phyloP scores from a whole-genome alignment of 2,329 filamentous ascomycete species.

The Epichloe scottii region DNA sequence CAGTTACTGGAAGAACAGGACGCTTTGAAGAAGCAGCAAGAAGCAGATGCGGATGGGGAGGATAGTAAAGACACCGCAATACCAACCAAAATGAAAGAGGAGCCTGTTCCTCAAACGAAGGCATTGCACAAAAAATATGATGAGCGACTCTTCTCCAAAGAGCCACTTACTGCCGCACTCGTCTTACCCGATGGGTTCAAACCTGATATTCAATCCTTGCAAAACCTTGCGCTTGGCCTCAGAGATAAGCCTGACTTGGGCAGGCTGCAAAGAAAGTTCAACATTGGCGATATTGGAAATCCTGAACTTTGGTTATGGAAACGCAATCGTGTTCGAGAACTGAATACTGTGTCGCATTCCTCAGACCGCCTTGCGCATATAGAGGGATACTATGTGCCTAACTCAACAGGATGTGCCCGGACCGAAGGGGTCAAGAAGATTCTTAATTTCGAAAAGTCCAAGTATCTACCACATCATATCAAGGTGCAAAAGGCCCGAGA shows the following conservation, averaged over 20 bases:
- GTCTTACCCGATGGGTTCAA: conserved; percentile 30
- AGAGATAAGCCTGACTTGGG: conserved; percentile 36
- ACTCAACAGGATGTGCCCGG: conserved; percentile 70
- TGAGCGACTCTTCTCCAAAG: conserved; percentile 37
- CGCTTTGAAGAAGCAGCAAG: conserved; percentile 43
- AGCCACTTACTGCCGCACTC: conserved; percentile 32
- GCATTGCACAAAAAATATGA: conserved; percentile 37
- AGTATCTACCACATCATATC: conserved; percentile 94
- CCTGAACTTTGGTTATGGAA: conserved; percentile 46
- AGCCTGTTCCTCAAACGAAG: conserved; percentile 15
- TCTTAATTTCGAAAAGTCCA: conserved; percentile 91
- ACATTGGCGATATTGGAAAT: conserved; percentile 31
- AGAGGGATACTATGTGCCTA: conserved; percentile 69
- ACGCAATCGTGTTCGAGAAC: conserved; percentile 40
- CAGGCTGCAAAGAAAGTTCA: conserved; percentile 37
- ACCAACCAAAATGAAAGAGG: conserved; percentile 17
- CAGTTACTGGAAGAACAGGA: conserved; percentile 58
- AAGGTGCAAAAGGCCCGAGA: conserved; percentile 87
- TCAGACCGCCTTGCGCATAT: conserved; percentile 30
- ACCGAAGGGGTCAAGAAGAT: conserved; percentile 95
- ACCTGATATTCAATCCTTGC: conserved; percentile 33
- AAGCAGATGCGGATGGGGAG: conserved; percentile 26
- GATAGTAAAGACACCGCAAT: conserved; percentile 30
- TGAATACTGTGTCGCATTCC: conserved; percentile 30
- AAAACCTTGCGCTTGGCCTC: conserved; percentile 28